Evolutionary conservation across 371 early-diverging fungal species (phyloP).

Genomic region (Entomophthora muscae): DNA sequence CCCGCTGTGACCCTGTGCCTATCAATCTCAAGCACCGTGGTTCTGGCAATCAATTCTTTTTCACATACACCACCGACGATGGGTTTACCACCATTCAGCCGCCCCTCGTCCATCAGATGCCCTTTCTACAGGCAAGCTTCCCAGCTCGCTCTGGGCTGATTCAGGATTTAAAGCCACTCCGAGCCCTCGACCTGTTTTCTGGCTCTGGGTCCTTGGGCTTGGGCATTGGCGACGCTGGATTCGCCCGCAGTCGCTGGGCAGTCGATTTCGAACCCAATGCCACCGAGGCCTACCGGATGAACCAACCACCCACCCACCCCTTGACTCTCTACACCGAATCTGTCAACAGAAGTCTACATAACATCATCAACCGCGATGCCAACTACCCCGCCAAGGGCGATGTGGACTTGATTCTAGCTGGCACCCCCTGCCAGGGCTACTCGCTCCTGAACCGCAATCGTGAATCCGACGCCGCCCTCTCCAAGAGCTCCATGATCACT

Average conservation of each 20-base stretch:
- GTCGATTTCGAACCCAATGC: constrained; percentile 13
- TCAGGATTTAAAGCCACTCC: constrained; percentile 4
- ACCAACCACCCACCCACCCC: constrained; percentile 5
- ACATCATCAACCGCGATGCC: not conserved
- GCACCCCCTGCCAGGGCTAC: constrained; percentile 18
- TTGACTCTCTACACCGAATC: constrained; percentile 10
- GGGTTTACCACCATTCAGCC: not conserved
- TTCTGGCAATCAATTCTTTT: constrained; percentile 11
- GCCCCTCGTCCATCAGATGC: not conserved
- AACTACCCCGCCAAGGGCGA: constrained; percentile 11
- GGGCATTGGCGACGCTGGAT: constrained; percentile 14
- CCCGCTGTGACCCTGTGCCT: not conserved
- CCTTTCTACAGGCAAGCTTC: constrained; percentile 3
- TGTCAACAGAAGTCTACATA: constrained; percentile 12
- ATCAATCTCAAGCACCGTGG: constrained; percentile 10
- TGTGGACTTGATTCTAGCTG: constrained; percentile 15
- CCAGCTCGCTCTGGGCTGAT: not conserved
- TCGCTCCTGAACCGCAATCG: constrained; percentile 11
- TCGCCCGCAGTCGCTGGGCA: constrained; percentile 14
- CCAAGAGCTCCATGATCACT: constrained; percentile 13
- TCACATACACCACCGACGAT: constrained; percentile 5
- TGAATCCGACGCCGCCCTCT: not conserved
- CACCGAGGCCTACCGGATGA: constrained; percentile 11
- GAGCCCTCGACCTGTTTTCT: constrained; percentile 15
- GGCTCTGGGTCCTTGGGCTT: constrained; percentile 15